Evolutionary conservation across 495 filamentous ascomycete species (phyloP), one percentile per base, ranked within the genome.

Genomic region (Neurospora tetrasperma): DNA sequence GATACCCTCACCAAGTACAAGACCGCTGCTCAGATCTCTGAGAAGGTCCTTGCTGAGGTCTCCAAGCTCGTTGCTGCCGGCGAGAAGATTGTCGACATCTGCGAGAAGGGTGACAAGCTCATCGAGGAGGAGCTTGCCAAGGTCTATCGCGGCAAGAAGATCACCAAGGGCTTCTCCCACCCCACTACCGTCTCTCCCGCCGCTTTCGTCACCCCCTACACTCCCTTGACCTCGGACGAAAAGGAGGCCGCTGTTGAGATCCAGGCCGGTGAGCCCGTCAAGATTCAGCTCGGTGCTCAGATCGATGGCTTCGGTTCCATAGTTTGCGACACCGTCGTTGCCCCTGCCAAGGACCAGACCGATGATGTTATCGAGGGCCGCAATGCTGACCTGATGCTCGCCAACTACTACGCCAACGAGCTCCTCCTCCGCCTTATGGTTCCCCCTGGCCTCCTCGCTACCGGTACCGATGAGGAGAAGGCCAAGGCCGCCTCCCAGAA

Each of bases 1-100:
- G 95, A 98, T 78, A 97, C 94, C 75, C 88, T 99, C 76, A 97
- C 96, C 81, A 99, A 98, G 86, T 99, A 99, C 87, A 98, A 97
- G 88, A 93, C 91, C 75, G 96, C 96, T 46, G 96, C 93, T 69
- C 86, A 89, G 77, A 98, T 99, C 83, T 96, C 96, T 44, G 93
- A 97, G 80, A 96, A 93, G 84, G 94, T 96, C 74, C 89, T 99
- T 48, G 92, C 94, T 73, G 90, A 91, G 74, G 94, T 99, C 73
- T 86, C 86, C 54, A 86, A 93, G 89, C 88, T 89, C 84, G 96
- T 93, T 77, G 81, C 90, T 69, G 91, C 96, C 75, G 96, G 93
- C 78, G 90, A 89, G 82, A 98, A 96, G 85, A 93, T 98, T 73
- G 86, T 98, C 71, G 89, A 91, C 77, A 87, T 98, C 82, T 99